Evolutionary conservation across 805 yeast genomes (phyloP).

Genomic region (Spathaspora gorwiae): DNA sequence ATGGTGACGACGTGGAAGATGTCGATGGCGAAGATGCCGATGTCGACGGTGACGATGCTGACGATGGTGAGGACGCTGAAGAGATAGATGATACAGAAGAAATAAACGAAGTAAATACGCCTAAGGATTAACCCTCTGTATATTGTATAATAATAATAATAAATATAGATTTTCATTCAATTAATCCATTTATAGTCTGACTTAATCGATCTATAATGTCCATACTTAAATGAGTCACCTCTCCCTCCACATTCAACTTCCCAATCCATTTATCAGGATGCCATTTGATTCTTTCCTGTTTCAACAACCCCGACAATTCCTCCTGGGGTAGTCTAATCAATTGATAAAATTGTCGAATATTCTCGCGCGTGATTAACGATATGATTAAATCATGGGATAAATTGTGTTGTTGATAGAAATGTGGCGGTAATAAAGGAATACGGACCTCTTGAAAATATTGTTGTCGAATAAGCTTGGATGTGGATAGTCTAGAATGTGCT

Average conservation of each 20-base stretch:
- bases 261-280: slow-evolving; percentile 63
- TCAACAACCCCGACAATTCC: slow-evolving; percentile 22
- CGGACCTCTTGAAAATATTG: slow-evolving; percentile 12
- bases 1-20: slow-evolving; percentile 9
- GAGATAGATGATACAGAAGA: slow-evolving; percentile 2
- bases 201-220: slow-evolving; percentile 26
- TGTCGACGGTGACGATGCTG: slow-evolving; percentile 11
- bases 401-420: slow-evolving; percentile 6
- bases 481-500: neutral
- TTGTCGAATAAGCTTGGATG: slow-evolving; percentile 3
- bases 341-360: slow-evolving; percentile 24
- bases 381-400: slow-evolving; percentile 10
- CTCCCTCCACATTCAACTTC: slow-evolving; percentile 14
- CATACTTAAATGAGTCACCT: slow-evolving; percentile 6
- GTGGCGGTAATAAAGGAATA: slow-evolving; percentile 12
- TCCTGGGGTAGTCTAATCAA: slow-evolving; percentile 12
- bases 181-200: slow-evolving; percentile 26
- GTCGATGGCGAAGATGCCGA: slow-evolving; percentile 12
- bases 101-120: slow-evolving; percentile 8
- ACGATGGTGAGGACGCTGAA: slow-evolving; percentile 9
- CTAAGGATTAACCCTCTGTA: slow-evolving; percentile 5
- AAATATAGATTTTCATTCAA: slow-evolving; percentile 5
- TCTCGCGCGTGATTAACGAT: slow-evolving; percentile 15
- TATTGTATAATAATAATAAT: neutral
- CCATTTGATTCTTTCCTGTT: slow-evolving; percentile 57